Evolutionary conservation across 805 yeast genomes (phyloP), one percentile per base, ranked within the genome.

Genomic region (Maudiozyma turicensis): DNA sequence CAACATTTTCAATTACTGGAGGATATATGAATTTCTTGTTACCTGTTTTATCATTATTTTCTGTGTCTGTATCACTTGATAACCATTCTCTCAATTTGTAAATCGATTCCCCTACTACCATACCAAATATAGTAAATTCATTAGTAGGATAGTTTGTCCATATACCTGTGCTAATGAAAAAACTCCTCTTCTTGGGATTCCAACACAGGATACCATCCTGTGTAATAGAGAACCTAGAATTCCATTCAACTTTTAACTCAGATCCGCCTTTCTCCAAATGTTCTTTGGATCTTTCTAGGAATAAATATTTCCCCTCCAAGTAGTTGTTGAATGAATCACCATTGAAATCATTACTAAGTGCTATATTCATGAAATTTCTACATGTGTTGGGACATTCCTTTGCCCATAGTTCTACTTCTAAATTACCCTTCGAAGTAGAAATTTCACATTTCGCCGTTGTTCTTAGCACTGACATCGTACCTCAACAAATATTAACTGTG

Each of bases 381-480:
- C 75, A 58, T 1, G 79, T 72, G 0, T 54, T 52, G 0, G 89
- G 88, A 3, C 76, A 63, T 59, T 85, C 87, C 54, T 78, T 78
- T 10, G 89, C 86, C 81, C 84, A 85, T 6, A 84, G 60, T 50
- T 80, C 89, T 1, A 84, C 62, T 29, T 73, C 77, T 0, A 84
- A 63, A 3, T 69, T 64, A 0, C 91, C 91, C 48, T 77, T 79
- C 2, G 76, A 67, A 0, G 91, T 83, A 14, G 62, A 55, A 3
- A 85, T 52, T 2, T 70, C 60, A n/a, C 80, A 82, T 54, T 75
- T 76, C 3, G 84, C 86, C 8, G 78, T 72, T 1, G 85, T 77
- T 43, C 71, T 69, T n/a, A 82, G 82, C 50, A 77, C 82, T 14
- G 69, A 47, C 49, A 47, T 47, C 10, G 26, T 20, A 20, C 26